These are phyloP conservation scores for Aspergillus chevalieri DNA, from an alignment of 2,329 filamentous ascomycete species.

Conservation along the genomic window DNA sequence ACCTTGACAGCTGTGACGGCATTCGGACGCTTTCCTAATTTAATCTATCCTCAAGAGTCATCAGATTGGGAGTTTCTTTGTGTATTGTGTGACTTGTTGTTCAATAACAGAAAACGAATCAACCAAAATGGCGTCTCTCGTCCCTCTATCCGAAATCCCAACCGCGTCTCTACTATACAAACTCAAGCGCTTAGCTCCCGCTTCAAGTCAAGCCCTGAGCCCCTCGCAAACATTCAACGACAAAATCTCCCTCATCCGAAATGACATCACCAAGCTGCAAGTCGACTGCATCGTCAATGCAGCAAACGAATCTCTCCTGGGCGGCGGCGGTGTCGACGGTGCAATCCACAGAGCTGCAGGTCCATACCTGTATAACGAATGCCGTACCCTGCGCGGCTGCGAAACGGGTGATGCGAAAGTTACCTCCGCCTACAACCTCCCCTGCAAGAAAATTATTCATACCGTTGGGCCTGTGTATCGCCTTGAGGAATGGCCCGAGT, in stretches of 20 bases:
- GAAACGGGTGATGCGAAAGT: slow-evolving; percentile 75
- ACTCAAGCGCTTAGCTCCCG: slow-evolving; percentile 42
- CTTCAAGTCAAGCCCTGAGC: slow-evolving; percentile 20
- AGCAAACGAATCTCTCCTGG: slow-evolving; percentile 70
- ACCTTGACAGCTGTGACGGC: slow-evolving; percentile 1
- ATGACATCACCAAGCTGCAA: slow-evolving; percentile 74
- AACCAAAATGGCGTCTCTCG: not conserved
- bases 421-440: slow-evolving; percentile 69
- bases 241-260: slow-evolving; percentile 60
- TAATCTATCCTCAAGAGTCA: not conserved
- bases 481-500: slow-evolving; percentile 28
- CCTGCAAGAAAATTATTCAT: slow-evolving; percentile 76
- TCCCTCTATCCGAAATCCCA: slow-evolving; percentile 31
- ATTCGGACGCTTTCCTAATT: not conserved
- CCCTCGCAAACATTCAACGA: slow-evolving; percentile 47
- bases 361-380: slow-evolving; percentile 61
- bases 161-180: slow-evolving; percentile 59
- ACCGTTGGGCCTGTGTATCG: slow-evolving; percentile 79
- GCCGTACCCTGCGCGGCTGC: slow-evolving; percentile 65
- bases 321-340: slow-evolving; percentile 85
- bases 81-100: not conserved
- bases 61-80: not conserved
- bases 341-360: slow-evolving; percentile 85
- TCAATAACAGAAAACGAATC: not conserved
- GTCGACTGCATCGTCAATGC: slow-evolving; percentile 90